These are phyloP conservation scores for Ogataea trehaloabstinens DNA, from an alignment of 805 yeast species.

Conservation along the genomic window DNA sequence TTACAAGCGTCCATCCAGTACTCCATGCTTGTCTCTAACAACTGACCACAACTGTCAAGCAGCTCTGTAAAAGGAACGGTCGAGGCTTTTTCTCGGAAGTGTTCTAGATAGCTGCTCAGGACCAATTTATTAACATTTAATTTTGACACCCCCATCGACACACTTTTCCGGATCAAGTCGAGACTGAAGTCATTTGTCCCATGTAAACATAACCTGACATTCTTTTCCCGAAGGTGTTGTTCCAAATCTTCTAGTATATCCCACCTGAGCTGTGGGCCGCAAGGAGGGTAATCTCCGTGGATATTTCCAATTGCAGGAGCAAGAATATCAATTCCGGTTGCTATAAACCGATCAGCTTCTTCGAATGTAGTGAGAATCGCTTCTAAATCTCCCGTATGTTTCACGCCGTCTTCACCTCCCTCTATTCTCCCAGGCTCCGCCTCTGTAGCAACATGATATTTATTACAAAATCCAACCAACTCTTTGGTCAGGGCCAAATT, in stretches of 20 bases:
- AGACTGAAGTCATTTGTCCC: conserved; percentile 34
- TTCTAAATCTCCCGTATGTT: conserved; percentile 26
- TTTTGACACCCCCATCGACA: conserved; percentile 32
- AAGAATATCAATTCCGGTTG: conserved; percentile 35
- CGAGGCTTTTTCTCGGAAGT: conserved; percentile 21
- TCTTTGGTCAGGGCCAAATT: conserved; percentile 29
- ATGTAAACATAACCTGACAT: conserved; percentile 32
- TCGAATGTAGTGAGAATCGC: conserved; percentile 35
- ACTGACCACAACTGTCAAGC: conserved; percentile 25
- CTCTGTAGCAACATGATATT: conserved; percentile 33
- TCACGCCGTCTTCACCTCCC: conserved; percentile 38
- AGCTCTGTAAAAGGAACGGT: conserved; percentile 27
- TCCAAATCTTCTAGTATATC: conserved; percentile 29
- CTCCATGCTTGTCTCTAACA: conserved; percentile 28
- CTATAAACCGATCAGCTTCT: conserved; percentile 29
- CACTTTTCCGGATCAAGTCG: conserved; percentile 25
- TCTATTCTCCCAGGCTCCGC: conserved; percentile 40
- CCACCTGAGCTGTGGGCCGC: conserved; percentile 31
- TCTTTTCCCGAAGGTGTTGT: conserved; percentile 14
- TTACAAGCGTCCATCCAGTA: conserved; percentile 29
- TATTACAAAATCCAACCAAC: conserved; percentile 30
- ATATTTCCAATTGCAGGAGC: conserved; percentile 39
- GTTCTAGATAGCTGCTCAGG: conserved; percentile 28
- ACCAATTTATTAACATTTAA: conserved; percentile 34
- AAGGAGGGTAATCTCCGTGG: conserved; percentile 36